These are phyloP conservation scores for Cutaneotrichosporon dermatis DNA, from an alignment of 1,284 basidiomycete species.

Conservation along the genomic window DNA sequence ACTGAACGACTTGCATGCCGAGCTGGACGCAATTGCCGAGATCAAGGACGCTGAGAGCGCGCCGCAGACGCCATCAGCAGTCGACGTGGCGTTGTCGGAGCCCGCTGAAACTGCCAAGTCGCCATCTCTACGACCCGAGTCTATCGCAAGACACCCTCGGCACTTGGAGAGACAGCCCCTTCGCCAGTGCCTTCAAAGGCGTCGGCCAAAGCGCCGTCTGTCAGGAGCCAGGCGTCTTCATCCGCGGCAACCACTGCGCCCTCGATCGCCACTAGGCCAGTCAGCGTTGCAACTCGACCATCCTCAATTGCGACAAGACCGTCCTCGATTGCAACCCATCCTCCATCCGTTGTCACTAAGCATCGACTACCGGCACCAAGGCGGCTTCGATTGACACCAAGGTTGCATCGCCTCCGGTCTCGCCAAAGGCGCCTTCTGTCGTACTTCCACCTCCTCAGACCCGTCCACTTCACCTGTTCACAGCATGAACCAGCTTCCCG, in stretches of 20 bases:
- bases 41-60: not conserved
- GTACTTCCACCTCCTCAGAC: not conserved
- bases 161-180: not conserved
- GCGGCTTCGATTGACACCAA: not conserved
- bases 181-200: not conserved
- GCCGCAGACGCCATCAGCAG: not conserved
- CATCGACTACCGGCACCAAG: not conserved
- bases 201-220: not conserved
- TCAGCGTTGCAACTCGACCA: not conserved
- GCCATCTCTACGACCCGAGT: not conserved
- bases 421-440: conserved; percentile 1
- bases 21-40: not conserved
- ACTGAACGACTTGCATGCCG: not conserved
- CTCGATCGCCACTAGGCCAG: not conserved
- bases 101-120: not conserved
- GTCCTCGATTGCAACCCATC: not conserved
- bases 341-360: not conserved
- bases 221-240: not conserved
- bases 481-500: not conserved
- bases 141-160: not conserved
- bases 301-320: not conserved
- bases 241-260: not conserved
- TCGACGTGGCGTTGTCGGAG: not conserved
- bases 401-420: not conserved
- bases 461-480: not conserved